Base-by-base conservation (phyloP, 768 basidiomycete species). In the Naematelia aurantialba region DNA sequence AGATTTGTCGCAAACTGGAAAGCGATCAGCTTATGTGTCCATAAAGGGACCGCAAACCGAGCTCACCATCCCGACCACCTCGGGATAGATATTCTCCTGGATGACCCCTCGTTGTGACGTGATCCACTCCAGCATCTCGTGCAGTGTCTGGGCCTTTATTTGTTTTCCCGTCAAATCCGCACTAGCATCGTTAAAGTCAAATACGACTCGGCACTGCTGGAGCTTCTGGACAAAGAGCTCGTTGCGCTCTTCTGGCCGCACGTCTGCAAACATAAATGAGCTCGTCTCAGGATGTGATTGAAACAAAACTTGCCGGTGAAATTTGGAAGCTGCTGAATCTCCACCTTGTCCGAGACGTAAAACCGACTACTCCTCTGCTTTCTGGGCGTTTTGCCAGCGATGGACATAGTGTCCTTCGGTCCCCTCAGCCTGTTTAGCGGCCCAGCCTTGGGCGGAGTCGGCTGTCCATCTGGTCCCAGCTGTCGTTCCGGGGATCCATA, bases 81-180 rank as follows among this genome's bases (percentile, higher is more conserved):
- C 96, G 56, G 96, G 96, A 85, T 99, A 99, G 85, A 98, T 82
- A 71, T 83, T 85, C 78, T 99, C 96, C 46, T 91, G 94, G 74
- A 99, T 93, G 69, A 97, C 91, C 61, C 89, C 89, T 59, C 91
- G 85, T 77, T 94, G 91, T 26, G 89, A 91, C 59, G 93, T 97
- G 78, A 99, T 96, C 76, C 97, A 98, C 75, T 99, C 96, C 74
- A 99, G 83, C 89, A 99, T 90, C 80, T 99, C 96, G 66, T 96
- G 90, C 61, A 99, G 80, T 13, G 96, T 91, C 78, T 96, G 91
- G 1, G 93, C 90, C 81, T 99, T 99, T 80, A 98, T 89, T 78
- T 97, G 94, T 80, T 99, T 99, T 66, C 92, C 93, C 78, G 88
- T 89, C 72, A 99, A 83, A 70, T 99, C 96, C 26, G 89, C 82